phyloP scores from a whole-genome alignment of 1,139 yeast species.

The Candida mesenterica region DNA sequence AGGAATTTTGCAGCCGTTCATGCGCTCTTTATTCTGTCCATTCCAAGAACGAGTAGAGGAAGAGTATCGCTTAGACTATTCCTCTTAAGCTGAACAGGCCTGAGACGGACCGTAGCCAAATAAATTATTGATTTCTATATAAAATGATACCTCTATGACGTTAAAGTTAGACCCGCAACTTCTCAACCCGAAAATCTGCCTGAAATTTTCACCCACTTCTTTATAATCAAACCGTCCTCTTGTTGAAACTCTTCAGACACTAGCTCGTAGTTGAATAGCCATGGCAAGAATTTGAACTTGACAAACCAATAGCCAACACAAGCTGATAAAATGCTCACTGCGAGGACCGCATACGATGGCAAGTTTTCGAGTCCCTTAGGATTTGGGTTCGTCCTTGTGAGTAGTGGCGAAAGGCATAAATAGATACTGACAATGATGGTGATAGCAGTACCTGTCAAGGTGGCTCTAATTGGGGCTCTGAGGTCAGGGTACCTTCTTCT shows the following conservation, averaged over 20 bases:
- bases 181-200: constrained; percentile 6
- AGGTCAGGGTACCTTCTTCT: constrained; percentile 46
- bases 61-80: too few species aligned
- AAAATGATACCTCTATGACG: too few species aligned
- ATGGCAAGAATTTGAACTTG: constrained; percentile 47
- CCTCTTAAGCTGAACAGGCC: too few species aligned
- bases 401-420: constrained; percentile 48
- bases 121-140: too few species aligned
- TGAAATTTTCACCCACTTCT: constrained; percentile 47
- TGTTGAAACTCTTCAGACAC: constrained; percentile 36
- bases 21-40: too few species aligned
- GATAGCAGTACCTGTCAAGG: constrained; percentile 42
- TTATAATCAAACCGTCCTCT: constrained; percentile 55
- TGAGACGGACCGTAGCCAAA: too few species aligned
- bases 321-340: constrained; percentile 31
- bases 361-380: constrained; percentile 43
- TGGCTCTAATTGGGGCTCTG: constrained; percentile 50
- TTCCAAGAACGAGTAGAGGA: too few species aligned
- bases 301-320: constrained; percentile 47
- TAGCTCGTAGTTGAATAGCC: constrained; percentile 41
- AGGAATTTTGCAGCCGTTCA: too few species aligned
- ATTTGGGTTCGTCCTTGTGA: constrained; percentile 37
- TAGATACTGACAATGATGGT: constrained; percentile 40
- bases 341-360: constrained; percentile 53
- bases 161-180: too few species aligned